Base-by-base conservation (phyloP, 306 rosid genomes). In the Neltuma alba region DNA sequence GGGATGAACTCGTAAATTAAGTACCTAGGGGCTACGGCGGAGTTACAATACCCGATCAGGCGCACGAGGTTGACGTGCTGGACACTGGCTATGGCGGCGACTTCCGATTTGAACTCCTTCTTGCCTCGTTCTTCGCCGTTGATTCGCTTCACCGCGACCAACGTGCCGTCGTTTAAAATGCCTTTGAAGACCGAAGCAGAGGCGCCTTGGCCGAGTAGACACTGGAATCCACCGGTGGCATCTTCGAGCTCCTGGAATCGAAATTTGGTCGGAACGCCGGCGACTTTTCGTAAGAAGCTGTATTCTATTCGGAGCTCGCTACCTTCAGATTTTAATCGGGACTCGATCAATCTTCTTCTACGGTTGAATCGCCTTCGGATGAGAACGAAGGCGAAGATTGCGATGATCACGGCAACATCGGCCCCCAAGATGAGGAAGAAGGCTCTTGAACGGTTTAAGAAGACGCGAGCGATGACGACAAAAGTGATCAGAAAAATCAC, bases 131-230 rank as follows among this genome's bases (percentile, higher is more conserved):
- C 91, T 8, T 91, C 94, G 6, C 87, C 89, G 8, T 75, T 70
- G 54, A 93, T 87, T 82, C 88, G 42, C 74, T 95, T 95, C 66
- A 92, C 98, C 0, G 99, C 99, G 23, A 95, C 93, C 0, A 88
- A 74, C 36, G 98, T 92, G 18, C 98, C 97, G 40, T 95, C 97
- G 5, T 13, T 84, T 16, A 95, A 92, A 62, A 90, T 78, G 10
- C 99, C 99, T 86, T 87, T 95, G 90, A 86, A 92, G 14, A 95
- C 99, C 0, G 91, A 79, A 48, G 92, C 97, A 0, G 99, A 95
- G 1, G 92, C 85, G 25, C 99, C 99, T 85, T 54, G 76, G 3
- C 99, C 99, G 6, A 95, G 2, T 14, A 91, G 67, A 1, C 95
- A 80, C 33, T 64, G 79, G 58, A 92, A 94, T 8, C 84, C 78